phyloP scores from a whole-genome alignment of 768 basidiomycete genomes.

The Tricholoma bakamatsutake region DNA sequence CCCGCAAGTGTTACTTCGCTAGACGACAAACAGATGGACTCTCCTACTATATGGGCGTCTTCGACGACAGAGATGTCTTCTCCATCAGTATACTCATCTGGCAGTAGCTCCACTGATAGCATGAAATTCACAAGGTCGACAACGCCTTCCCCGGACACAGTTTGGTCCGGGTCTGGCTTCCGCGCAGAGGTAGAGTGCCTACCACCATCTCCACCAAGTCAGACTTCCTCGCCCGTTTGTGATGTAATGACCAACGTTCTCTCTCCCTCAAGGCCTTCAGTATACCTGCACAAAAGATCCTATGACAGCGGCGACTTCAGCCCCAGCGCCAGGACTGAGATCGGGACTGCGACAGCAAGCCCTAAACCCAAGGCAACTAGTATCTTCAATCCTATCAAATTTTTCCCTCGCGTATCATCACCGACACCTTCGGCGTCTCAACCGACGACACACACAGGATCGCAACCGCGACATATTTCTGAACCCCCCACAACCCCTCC shows the following conservation, averaged over 20 bases:
- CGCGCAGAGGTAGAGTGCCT: conserved; percentile 29
- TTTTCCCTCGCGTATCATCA: conserved; percentile 47
- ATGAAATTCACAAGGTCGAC: conserved; percentile 30
- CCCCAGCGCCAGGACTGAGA: neutral
- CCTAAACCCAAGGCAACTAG: conserved; percentile 26
- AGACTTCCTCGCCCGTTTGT: conserved; percentile 37
- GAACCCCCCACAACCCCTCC: conserved; percentile 29
- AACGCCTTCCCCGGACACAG: conserved; percentile 22
- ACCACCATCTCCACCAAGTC: conserved; percentile 31
- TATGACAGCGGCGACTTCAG: conserved; percentile 14
- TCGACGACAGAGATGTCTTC: conserved; percentile 41
- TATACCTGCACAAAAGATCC: conserved; percentile 17
- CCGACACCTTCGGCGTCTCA: conserved; percentile 31
- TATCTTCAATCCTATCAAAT: conserved; percentile 36
- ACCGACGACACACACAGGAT: conserved; percentile 22
- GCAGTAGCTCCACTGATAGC: conserved; percentile 26
- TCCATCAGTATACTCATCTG: conserved; percentile 41
- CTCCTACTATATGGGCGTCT: conserved; percentile 43
- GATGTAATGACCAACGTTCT: conserved; percentile 34
- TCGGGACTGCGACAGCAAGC: neutral
- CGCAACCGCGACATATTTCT: conserved; percentile 23
- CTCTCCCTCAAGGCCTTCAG: conserved; percentile 34
- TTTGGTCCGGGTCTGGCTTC: conserved; percentile 28
- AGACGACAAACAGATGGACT: conserved; percentile 51
- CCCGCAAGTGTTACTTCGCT: conserved; percentile 21